Evolutionary conservation across 441 rosid species (phyloP), one percentile per base, ranked within the genome.

Genomic region (Eugenia klotzschiana): DNA sequence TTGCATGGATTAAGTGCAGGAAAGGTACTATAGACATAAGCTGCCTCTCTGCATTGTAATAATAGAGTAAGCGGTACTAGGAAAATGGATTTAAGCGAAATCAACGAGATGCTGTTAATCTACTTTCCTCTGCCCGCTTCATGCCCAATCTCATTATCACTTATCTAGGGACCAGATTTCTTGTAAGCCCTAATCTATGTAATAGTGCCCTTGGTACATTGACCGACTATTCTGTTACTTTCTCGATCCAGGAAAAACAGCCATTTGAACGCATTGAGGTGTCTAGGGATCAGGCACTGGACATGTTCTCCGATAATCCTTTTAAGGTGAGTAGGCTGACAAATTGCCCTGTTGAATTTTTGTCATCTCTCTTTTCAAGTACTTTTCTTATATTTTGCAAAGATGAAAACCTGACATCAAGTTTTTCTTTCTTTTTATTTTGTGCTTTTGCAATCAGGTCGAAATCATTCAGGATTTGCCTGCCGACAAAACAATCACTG

Each of bases 201-300:
- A 14, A 33, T 16, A 26, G 29, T 49, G 23, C 8, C 37, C 22
- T 79, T 51, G 41, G 40, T 29, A 25, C 29, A 56, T 27, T 83
- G 58, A 79, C 11, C 22, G 56, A 23, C 18, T n/a, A 69, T 22
- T 79, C 40, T 51, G 51, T 33, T 58, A 9, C 25, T 54, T 85
- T 55, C 33, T 77, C 80, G 54, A 88, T 87, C 73, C 90, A 96
- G 99, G 94, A 92, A 86, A 94, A 90, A 82, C 98, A 96, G 87
- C 98, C 98, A 84, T 97, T 97, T 93, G 98, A 95, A 87, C 94
- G 98, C 84, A 94, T 97, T 91, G 98, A 95, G 90, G 98, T 95
- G 84, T 88, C 99, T 55, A 92, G 92, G 88, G 98, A 93, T 11
- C 92, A 97, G 84, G 99, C 99, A 10, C 91, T 94, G 49, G 97